Evolutionary conservation across 495 filamentous ascomycete genomes (phyloP).

Genomic region (Penicillium pulvis): DNA sequence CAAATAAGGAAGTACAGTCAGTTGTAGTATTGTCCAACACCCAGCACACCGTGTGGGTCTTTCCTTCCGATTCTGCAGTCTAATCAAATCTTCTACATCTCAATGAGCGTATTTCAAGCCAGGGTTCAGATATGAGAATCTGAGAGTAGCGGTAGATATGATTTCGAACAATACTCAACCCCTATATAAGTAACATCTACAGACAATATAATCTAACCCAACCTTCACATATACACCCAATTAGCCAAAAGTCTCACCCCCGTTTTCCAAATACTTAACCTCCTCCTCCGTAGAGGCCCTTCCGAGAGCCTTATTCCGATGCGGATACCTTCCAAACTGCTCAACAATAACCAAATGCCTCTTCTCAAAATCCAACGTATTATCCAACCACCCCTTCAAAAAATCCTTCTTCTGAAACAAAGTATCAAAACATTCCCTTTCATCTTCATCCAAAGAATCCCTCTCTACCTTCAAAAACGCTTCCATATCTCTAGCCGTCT

Average conservation of each 20-base stretch:
- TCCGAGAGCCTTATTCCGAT: constrained; percentile 26
- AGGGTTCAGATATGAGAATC: too few species aligned
- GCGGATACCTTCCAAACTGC: constrained; percentile 32
- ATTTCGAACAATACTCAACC: too few species aligned
- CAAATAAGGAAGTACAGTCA: too few species aligned
- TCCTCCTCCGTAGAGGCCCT: constrained; percentile 27
- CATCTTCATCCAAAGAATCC: constrained; percentile 16
- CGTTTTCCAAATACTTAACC: constrained; percentile 26
- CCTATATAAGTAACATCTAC: background rate
- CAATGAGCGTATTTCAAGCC: too few species aligned
- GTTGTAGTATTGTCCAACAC: too few species aligned
- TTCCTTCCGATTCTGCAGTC: too few species aligned
- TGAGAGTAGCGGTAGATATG: too few species aligned
- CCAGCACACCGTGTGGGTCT: too few species aligned
- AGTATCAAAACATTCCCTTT: constrained; percentile 19
- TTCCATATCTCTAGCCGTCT: constrained; percentile 22
- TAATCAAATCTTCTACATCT: too few species aligned
- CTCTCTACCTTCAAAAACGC: constrained; percentile 19
- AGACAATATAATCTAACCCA: background rate
- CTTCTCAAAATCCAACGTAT: constrained; percentile 24
- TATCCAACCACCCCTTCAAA: constrained; percentile 14
- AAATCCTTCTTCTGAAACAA: constrained; percentile 17
- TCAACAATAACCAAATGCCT: constrained; percentile 33
- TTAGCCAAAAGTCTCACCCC: constrained; percentile 28
- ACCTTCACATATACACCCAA: background rate